Evolutionary conservation across 2,329 filamentous ascomycete species (phyloP).

Genomic region (Fusarium sp.): DNA sequence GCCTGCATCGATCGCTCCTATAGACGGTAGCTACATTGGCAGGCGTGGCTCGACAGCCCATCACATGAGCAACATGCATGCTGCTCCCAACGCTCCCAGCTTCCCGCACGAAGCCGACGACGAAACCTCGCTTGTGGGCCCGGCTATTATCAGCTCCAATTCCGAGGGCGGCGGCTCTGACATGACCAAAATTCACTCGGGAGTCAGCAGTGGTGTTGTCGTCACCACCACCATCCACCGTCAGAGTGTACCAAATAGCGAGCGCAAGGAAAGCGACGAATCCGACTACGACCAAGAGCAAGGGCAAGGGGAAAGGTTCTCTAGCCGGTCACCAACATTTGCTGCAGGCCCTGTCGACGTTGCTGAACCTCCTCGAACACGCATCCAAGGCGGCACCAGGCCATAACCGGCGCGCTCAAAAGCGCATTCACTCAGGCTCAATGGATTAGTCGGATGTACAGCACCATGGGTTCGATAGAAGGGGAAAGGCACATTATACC

Average conservation of each 20-base stretch:
- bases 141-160: constrained; percentile 34
- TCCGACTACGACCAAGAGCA: constrained; percentile 27
- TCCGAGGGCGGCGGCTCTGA: constrained; percentile 36
- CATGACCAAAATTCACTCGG: constrained; percentile 31
- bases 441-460: not conserved
- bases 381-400: constrained; percentile 41
- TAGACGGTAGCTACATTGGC: constrained; percentile 23
- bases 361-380: constrained; percentile 38
- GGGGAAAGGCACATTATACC: no score
- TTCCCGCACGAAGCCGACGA: constrained; percentile 39
- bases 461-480: not conserved
- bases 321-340: constrained; percentile 25
- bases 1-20: constrained; percentile 16
- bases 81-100: constrained; percentile 21
- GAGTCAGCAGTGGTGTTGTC: constrained; percentile 45
- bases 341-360: constrained; percentile 22
- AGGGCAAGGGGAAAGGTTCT: constrained; percentile 24
- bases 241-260: constrained; percentile 46
- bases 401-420: constrained; percentile 11
- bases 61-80: constrained; percentile 11
- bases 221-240: constrained; percentile 54
- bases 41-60: constrained; percentile 21
- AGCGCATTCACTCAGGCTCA: constrained; percentile 18
- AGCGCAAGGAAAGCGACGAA: constrained; percentile 5
- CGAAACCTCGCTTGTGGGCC: constrained; percentile 44